phyloP scores from a whole-genome alignment of 2,329 filamentous ascomycete genomes.

The Tolypocladium pustulatum region DNA sequence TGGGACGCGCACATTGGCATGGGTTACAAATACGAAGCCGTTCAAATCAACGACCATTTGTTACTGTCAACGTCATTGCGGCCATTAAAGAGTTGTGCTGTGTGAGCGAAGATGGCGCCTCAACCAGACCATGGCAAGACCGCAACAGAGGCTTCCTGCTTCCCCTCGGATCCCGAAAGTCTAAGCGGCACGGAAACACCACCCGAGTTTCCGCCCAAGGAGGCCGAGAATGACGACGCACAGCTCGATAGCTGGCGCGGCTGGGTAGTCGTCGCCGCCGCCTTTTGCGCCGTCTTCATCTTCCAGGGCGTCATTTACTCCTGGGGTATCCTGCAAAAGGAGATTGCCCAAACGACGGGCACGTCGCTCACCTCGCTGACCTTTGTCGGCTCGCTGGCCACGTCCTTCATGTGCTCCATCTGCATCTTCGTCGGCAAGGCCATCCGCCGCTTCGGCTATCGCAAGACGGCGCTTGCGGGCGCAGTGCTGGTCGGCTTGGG shows the following conservation, averaged over 20 bases:
- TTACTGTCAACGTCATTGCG: background rate
- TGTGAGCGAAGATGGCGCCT: background rate
- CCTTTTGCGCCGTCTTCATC: constrained; percentile 13
- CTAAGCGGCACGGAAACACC: background rate
- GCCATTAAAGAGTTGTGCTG: background rate
- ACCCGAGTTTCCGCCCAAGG: background rate
- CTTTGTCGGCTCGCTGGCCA: constrained; percentile 16
- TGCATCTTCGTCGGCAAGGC: constrained; percentile 13
- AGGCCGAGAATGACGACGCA: background rate
- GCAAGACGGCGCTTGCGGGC: constrained; percentile 10
- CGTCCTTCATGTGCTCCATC: constrained; percentile 16
- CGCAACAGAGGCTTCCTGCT: background rate
- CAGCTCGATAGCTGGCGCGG: constrained; percentile 8
- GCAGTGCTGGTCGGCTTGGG: constrained; percentile 14
- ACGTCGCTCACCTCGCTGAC: constrained; percentile 14
- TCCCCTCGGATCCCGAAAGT: background rate
- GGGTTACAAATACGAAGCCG: background rate
- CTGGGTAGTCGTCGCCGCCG: constrained; percentile 15
- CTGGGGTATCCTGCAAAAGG: constrained; percentile 15
- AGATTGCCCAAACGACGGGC: constrained; percentile 10
- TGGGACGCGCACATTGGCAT: background rate
- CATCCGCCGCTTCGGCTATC: constrained; percentile 12
- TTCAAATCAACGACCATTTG: no score
- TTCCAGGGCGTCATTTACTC: constrained; percentile 18
- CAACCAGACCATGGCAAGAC: background rate